Base-by-base conservation (phyloP, 768 basidiomycete genomes). In the Punctularia strigosozonata region DNA sequence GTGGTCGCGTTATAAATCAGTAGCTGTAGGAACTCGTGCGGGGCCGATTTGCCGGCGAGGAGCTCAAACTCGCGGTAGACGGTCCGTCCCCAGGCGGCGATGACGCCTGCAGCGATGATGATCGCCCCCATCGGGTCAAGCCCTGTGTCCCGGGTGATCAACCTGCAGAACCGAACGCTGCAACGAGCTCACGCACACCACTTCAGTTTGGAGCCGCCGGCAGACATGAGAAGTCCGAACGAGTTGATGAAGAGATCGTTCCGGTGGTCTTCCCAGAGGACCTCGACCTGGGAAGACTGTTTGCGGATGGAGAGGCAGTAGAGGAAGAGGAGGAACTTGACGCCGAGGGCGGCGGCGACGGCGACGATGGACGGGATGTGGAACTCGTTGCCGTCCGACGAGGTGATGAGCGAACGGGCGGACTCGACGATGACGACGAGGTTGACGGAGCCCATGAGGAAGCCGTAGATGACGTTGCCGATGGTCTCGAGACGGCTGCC, bases 181-280 rank as follows among this genome's bases (percentile, higher is more conserved):
- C 18, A 21, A 26, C 17, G 41, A 41, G 26, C 38, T 46, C 14
- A 72, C 80, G 50, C 55, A 87, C 86, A 89, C 87, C 88, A 90
- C 41, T 59, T 61, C 42, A 84, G 61, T 56, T 78, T 85, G 54
- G 80, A 83, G 36, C 86, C 86, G 49, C 78, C 81, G 21, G 76
- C 75, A 28, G 83, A 83, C 83, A 86, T 86, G 39, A 88, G 73
- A 47, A 85, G 70, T 56, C 80, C 80, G 44, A 85, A 82, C 19
- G 71, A 63, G 50, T 90, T 90, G 54, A 89, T 77, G 54, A 76
- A 85, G n/a, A 90, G 54, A 51, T 94, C 94, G 50, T 91, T 97
- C 47, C 92, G 69, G 47, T 97, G 92, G 53, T 98, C 94, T 57
- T 95, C 87, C 90, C 89, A 97, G 21, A 95, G 71, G n/a, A 95